phyloP scores from a whole-genome alignment of 441 rosid genomes.

The Gossypium aridum region DNA sequence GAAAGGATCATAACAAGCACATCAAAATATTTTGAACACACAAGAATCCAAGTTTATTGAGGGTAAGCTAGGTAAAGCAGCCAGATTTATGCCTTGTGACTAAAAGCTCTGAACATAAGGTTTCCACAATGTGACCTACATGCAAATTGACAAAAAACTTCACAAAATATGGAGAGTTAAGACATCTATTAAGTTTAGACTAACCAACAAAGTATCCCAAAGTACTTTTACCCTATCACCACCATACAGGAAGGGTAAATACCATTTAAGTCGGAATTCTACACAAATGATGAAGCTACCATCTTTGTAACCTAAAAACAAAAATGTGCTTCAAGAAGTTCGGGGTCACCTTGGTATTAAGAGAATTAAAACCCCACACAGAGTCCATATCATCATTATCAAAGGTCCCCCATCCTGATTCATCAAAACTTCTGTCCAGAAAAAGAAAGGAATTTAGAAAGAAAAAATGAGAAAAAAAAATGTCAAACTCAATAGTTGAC shows the following conservation, averaged over 20 bases:
- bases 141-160: neutral
- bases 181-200: neutral
- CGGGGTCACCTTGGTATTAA: constrained; percentile 58
- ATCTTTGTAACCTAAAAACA: constrained; percentile 4
- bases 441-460: constrained; percentile 5
- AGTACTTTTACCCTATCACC: neutral
- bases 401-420: constrained; percentile 90
- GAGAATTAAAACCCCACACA: constrained; percentile 78
- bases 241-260: neutral
- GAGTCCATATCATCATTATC: constrained; percentile 90
- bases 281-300: neutral
- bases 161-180: neutral
- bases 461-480: neutral
- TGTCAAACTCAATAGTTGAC: neutral
- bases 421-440: constrained; percentile 64
- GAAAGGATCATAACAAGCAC: neutral
- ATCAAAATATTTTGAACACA: neutral
- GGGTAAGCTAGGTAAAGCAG: neutral
- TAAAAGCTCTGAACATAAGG: neutral
- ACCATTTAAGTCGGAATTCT: neutral
- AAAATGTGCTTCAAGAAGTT: constrained; percentile 14
- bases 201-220: neutral
- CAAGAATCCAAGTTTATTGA: neutral
- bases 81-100: neutral
- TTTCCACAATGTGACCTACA: neutral